Base-by-base conservation (phyloP, 768 basidiomycete species). In the Leccinum longicurvipes region DNA sequence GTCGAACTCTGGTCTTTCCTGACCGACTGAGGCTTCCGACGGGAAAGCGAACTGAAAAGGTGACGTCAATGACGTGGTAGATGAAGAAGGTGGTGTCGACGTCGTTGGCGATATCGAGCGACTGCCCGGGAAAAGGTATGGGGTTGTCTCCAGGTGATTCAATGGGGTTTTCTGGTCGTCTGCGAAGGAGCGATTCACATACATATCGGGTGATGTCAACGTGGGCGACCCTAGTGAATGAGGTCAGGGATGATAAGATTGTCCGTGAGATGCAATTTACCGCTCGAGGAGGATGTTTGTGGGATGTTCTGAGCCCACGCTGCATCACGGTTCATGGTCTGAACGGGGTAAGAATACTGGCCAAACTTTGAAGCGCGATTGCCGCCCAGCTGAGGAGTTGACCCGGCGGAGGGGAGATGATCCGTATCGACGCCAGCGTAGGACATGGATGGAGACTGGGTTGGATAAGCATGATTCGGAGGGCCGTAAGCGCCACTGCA, bases 61-160 rank as follows among this genome's bases (percentile, higher is more conserved):
- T 56, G 87, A 79, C 58, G 85, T 81, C 66, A 88, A 73, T 55
- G 84, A 79, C 42, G 84, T 75, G 57, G 72, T 79, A 39, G 87
- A 82, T 27, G 87, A 82, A 8, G 85, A 81, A 51, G 77, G 75
- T 19, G 78, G 80, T 34, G 83, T 83, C 2, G 88, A 85, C 21
- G 80, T 77, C 27, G 81, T 78, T 36, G 88, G 87, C 7, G 89
- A 89, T 60, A 88, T 77, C 17, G 89, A 87, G 49, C 89, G 84
- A 67, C 86, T 89, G 56, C 75, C 76, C 14, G 84, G 75, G 67
- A 84, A 86, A 51, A 82, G 74, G 65, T 87, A 86, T 14, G 82
- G 77, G 11, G 80, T 73, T 23, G 78, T 69, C 58, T 84, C 80
- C 57, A 87, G 67, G 59, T 72, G 75, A 59, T 74, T 78, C 54